Conservation (phyloP, 1,284 basidiomycete species). For the Exsudoporus floridanus region DNA sequence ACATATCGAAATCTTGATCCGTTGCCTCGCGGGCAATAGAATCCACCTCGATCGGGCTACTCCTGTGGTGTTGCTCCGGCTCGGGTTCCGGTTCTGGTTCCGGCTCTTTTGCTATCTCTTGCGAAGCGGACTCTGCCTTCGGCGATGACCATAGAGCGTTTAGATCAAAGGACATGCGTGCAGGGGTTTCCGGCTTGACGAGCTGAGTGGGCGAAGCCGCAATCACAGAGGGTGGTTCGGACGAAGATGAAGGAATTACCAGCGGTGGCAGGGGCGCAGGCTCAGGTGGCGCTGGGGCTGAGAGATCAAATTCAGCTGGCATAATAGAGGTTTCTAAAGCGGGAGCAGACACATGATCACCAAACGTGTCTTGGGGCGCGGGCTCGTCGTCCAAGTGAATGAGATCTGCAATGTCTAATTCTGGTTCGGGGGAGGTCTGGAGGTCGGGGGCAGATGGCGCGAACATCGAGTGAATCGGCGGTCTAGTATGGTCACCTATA, state of each 20-base stretch:
- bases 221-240: slow-evolving; percentile 9
- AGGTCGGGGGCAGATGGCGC: slow-evolving; percentile 46
- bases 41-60: slow-evolving; percentile 47
- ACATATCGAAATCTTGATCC: slow-evolving; percentile 82
- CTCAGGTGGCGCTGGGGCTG: slow-evolving; percentile 13
- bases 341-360: slow-evolving; percentile 19
- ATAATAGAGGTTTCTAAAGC: slow-evolving; percentile 10
- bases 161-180: slow-evolving; percentile 63
- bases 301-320: slow-evolving; percentile 7
- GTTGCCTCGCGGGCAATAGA: slow-evolving; percentile 48
- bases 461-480: slow-evolving; percentile 41
- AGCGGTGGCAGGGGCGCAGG: slow-evolving; percentile 18
- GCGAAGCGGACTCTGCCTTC: slow-evolving; percentile 34
- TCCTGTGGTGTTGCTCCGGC: slow-evolving; percentile 22
- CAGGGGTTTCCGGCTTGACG: slow-evolving; percentile 43
- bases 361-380: slow-evolving; percentile 20
- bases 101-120: slow-evolving; percentile 17
- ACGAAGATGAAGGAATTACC: slow-evolving; percentile 7
- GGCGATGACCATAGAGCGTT: slow-evolving; percentile 63
- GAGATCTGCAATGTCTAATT: slow-evolving; percentile 70
- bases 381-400: slow-evolving; percentile 77
- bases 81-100: slow-evolving; percentile 19
- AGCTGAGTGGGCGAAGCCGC: slow-evolving; percentile 27
- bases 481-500: slow-evolving; percentile 27
- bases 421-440: slow-evolving; percentile 47